Evolutionary conservation across 345 rosid species (phyloP).

Genomic region (Mallotus nudiflorus): DNA sequence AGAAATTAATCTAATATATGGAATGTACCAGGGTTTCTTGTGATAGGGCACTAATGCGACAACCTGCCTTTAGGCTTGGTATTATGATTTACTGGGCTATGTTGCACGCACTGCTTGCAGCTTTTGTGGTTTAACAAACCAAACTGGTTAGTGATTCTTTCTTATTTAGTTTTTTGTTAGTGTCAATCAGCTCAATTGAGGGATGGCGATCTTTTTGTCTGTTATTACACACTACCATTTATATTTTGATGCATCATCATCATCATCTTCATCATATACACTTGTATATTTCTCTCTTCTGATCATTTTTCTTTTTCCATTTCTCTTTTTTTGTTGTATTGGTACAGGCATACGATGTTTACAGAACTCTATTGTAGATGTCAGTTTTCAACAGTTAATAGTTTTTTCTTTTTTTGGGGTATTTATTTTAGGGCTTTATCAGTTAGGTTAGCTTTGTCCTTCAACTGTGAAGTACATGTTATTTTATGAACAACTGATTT

Average conservation of each 20-base stretch:
- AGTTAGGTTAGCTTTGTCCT: background rate
- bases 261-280: no score
- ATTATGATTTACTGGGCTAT: constrained; percentile 91
- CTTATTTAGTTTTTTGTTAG: background rate
- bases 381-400: background rate
- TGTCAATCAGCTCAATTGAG: no score
- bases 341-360: background rate
- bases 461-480: background rate
- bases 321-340: background rate
- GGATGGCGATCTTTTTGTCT: background rate
- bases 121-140: constrained; percentile 60
- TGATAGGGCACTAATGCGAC: constrained; percentile 90
- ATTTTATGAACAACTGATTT: background rate
- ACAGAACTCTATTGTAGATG: background rate
- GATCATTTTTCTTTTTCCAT: background rate
- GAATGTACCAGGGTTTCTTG: constrained; percentile 77
- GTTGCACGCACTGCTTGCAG: constrained; percentile 68
- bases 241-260: no score
- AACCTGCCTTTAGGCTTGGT: constrained; percentile 81
- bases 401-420: no score
- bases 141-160: constrained; percentile 37
- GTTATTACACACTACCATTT: no score
- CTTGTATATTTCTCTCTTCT: no score
- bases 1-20: background rate
- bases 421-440: no score